Evolutionary conservation across 129 eudicot species (phyloP).

Genomic region (Chrysanthemum seticuspe): DNA sequence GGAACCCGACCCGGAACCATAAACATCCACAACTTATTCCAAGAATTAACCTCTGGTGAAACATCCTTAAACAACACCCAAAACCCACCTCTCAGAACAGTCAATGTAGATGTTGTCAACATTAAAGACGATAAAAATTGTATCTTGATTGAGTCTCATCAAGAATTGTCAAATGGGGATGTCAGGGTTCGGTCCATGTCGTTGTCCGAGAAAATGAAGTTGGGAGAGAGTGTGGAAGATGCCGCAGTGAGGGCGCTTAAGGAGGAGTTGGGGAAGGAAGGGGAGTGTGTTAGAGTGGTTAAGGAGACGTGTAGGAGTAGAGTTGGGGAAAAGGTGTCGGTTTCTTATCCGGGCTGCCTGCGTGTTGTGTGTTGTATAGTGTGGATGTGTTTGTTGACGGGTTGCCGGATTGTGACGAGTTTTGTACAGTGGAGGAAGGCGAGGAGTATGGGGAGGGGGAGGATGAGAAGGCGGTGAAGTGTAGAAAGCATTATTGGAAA

Average conservation of each 20-base stretch:
- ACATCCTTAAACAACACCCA: slow-evolving; percentile 55
- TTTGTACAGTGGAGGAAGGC: slow-evolving; percentile 65
- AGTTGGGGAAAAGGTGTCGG: slow-evolving; percentile 72
- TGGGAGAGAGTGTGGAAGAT: slow-evolving; percentile 60
- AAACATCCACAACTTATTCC: slow-evolving; percentile 72
- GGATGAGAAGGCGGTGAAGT: slow-evolving; percentile 53
- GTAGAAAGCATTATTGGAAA: slow-evolving; percentile 86
- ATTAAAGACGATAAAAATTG: slow-evolving; percentile 31
- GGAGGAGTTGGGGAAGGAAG: slow-evolving; percentile 66
- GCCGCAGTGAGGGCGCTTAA: slow-evolving; percentile 67
- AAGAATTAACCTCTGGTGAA: slow-evolving; percentile 76
- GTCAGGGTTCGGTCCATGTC: slow-evolving; percentile 56
- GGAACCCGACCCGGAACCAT: slow-evolving; percentile 84
- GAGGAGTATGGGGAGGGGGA: slow-evolving; percentile 44
- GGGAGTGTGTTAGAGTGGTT: slow-evolving; percentile 39
- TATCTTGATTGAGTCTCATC: slow-evolving; percentile 71
- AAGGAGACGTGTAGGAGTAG: slow-evolving; percentile 57
- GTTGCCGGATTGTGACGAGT: slow-evolving; percentile 63
- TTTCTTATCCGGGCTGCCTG: slow-evolving; percentile 91
- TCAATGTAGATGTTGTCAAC: slow-evolving; percentile 66
- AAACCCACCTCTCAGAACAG: slow-evolving; percentile 59
- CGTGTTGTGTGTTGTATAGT: slow-evolving; percentile 75
- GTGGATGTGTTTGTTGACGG: slow-evolving; percentile 82
- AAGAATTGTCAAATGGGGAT: slow-evolving; percentile 67
- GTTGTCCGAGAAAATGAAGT: slow-evolving; percentile 89